Base-by-base conservation (phyloP, 768 basidiomycete genomes). In the Mycena venus region DNA sequence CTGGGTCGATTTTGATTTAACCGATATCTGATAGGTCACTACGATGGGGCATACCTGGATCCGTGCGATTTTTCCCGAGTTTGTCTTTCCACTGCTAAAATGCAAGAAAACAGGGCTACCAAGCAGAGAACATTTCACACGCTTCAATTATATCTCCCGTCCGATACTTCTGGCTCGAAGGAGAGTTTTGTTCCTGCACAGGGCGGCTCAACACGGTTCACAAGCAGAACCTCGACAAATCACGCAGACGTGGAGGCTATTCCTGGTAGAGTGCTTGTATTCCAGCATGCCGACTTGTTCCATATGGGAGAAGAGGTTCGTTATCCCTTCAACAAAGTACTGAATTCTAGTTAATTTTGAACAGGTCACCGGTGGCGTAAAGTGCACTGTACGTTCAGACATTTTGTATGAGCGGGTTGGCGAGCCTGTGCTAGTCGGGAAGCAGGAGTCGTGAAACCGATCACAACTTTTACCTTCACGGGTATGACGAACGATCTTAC, bases 141-240 rank as follows among this genome's bases (percentile, higher is more conserved):
- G 7, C 61, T 76, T 12, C 75, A 76, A 34, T 72, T 76, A 32
- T 76, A 76, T 34, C 72, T 76, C 14, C 68, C 73, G 1, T 75
- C 73, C 0, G 73, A 75, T 55, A 15, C 73, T 1, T 63, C 70
- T 8, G 75, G 71, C 2, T 76, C 75, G 6, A 42, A 67, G 7
- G 42, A 76, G 63, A 76, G 68, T 63, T 72, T 72, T 15, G 32
- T 55, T 23, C 44, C 70, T n/a, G 72, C 68, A 1, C 12, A 70
- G 53, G 75, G 75, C 27, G 75, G 75, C 56, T 32, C 67, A 2
- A 76, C 75, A 3, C 70, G 70, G 4, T 76, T 76, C 40, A 2
- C 49, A 2, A 10, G 11, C 12, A 34, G 56, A 34, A 17, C 3
- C 0, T 36, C 61, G 21, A 44, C 36, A 27, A 11, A 27, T 8